Percentiles rank a stretch among this genome's conserved stretches.
phyloP scores from a whole-genome alignment of 495 filamentous ascomycete genomes.

The Neurospora sp. region DNA sequence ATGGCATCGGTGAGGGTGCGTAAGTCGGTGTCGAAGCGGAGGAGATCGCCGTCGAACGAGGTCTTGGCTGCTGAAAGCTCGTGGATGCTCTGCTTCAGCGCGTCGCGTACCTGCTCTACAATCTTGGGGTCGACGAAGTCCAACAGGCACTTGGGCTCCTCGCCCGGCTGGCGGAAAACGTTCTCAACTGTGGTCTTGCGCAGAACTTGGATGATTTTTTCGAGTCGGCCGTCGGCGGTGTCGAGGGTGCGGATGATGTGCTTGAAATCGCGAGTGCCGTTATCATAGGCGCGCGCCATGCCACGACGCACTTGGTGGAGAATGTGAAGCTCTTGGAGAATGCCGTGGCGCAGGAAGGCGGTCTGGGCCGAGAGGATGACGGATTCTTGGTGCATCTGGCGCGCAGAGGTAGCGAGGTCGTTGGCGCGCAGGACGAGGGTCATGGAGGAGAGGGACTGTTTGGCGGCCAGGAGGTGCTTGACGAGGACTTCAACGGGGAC shows the following conservation, averaged over 20 bases:
- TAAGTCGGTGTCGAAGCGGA: conserved; percentile 51
- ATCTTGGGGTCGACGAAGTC: conserved; percentile 84
- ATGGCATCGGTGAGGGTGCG: conserved; percentile 32
- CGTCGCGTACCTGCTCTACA: conserved; percentile 56
- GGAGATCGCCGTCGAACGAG: conserved; percentile 52
- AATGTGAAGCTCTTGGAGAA: conserved; percentile 61
- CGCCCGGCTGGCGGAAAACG: conserved; percentile 57
- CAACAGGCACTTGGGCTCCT: conserved; percentile 60
- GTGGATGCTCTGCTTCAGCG: conserved; percentile 56
- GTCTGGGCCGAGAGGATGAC: conserved; percentile 70
- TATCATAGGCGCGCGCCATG: conserved; percentile 42
- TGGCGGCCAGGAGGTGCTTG: conserved; percentile 73
- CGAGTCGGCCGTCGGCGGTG: conserved; percentile 57
- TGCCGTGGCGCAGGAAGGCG: conserved; percentile 59
- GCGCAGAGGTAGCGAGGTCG: conserved; percentile 69
- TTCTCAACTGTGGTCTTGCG: conserved; percentile 63
- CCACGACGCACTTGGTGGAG: conserved; percentile 55
- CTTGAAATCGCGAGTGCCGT: conserved; percentile 39
- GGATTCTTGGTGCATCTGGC: conserved; percentile 67
- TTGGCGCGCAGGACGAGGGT: conserved; percentile 77
- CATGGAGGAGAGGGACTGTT: conserved; percentile 82
- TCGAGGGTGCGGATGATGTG: conserved; percentile 62
- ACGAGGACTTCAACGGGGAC: conserved; percentile 64
- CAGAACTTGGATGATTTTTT: conserved; percentile 59
- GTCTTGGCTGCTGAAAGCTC: conserved; percentile 47